phyloP scores from a whole-genome alignment of 2,329 filamentous ascomycete genomes.

The Botrytis fragariae region DNA sequence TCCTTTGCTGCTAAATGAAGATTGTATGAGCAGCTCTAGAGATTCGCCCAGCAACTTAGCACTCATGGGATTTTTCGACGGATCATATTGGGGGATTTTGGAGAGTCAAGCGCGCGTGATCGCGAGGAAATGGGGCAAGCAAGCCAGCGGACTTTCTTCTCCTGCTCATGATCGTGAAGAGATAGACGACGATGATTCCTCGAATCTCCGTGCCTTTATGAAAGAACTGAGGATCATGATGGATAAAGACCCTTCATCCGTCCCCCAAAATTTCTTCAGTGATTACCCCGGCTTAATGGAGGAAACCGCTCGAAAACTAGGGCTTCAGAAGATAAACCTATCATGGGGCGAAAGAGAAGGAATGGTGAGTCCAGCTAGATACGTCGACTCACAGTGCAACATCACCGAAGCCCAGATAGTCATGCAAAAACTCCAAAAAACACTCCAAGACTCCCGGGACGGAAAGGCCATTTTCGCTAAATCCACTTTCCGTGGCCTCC shows the following conservation, averaged over 20 bases:
- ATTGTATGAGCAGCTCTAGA: not conserved
- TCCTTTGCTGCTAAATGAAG: conserved; percentile 3
- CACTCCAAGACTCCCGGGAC: not conserved
- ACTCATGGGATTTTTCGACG: conserved; percentile 16
- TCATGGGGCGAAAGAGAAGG: conserved; percentile 1
- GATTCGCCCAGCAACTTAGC: conserved; percentile 1
- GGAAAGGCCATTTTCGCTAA: not conserved
- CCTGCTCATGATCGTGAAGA: too few species aligned
- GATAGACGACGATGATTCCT: too few species aligned
- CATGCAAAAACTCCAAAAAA: not conserved
- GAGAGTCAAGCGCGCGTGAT: conserved; percentile 17
- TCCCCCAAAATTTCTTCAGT: conserved; percentile 12
- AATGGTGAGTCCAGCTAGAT: conserved; percentile 7
- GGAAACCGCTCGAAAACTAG: not conserved
- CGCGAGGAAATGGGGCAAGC: not conserved
- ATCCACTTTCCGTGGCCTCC: not conserved
- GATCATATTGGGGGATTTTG: conserved; percentile 17
- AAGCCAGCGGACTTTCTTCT: not conserved
- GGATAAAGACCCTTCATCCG: not conserved
- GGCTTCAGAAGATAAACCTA: conserved; percentile 2
- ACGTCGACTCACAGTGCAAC: not conserved
- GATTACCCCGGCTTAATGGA: conserved; percentile 12
- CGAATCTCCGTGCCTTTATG: not conserved
- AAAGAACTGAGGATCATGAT: not conserved
- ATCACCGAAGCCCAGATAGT: not conserved